These are phyloP conservation scores for Paramecium tetraurelia DNA, from an alignment of 73 alveolate species.

Conservation along the genomic window DNA sequence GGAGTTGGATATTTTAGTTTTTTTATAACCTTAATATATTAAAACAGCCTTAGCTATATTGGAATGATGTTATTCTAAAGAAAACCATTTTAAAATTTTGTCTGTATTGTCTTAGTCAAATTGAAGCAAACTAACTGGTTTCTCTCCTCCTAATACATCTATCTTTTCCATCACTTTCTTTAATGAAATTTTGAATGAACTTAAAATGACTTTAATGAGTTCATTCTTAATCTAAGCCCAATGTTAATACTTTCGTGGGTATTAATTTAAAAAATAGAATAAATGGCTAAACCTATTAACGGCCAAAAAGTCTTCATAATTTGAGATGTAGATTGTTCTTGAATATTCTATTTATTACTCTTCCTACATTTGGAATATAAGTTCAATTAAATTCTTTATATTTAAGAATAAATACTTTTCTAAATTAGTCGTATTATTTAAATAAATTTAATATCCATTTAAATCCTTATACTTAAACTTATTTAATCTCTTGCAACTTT, in stretches of 20 bases:
- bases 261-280: background rate
- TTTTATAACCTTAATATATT: background rate
- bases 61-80: background rate
- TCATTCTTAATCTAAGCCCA: background rate
- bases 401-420: background rate
- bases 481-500: background rate
- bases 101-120: background rate
- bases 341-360: background rate
- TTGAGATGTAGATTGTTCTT: background rate
- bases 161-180: background rate
- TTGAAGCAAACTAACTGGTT: background rate
- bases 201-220: background rate
- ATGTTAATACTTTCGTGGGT: background rate
- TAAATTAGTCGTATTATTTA: background rate
- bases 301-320: background rate
- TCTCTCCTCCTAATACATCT: background rate
- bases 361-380: background rate
- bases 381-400: background rate
- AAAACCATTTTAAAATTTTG: background rate
- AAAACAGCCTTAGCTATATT: background rate
- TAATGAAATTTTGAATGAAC: background rate
- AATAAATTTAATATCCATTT: background rate
- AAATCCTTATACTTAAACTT: background rate
- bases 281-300: background rate
- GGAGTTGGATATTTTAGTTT: background rate